Percentiles rank a stretch among this genome's conserved stretches.
These are phyloP conservation scores for Cochlearia excelsa DNA, from an alignment of 345 rosid genomes.

Conservation along the genomic window DNA sequence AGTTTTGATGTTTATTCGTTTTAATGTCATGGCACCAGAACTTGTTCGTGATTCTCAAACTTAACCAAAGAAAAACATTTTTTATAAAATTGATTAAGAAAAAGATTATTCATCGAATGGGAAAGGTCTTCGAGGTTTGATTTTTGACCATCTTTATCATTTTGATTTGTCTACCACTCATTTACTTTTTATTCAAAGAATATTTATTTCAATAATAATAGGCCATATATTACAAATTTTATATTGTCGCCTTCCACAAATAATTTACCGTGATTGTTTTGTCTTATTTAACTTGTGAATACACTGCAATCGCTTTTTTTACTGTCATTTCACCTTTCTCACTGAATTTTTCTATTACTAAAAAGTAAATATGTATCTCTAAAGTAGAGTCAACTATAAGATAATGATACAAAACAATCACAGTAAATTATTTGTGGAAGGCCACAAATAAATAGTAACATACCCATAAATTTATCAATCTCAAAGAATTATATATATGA, in stretches of 20 bases:
- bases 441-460: constrained; percentile 4
- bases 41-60: constrained; percentile 26
- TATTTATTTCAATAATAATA: no score
- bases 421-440: constrained; percentile 1
- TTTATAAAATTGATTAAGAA: constrained; percentile 18
- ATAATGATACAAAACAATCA: constrained; percentile 19
- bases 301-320: constrained; percentile 46
- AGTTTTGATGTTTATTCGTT: not conserved
- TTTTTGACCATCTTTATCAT: constrained; percentile 60
- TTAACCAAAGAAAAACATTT: constrained; percentile 7
- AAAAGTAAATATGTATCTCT: constrained; percentile 23
- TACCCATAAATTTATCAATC: no score
- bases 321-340: constrained; percentile 39
- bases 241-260: not conserved
- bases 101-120: constrained; percentile 50
- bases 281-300: not conserved
- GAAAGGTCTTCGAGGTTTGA: constrained; percentile 54
- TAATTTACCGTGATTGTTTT: no score
- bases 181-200: not conserved
- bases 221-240: not conserved
- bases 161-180: constrained; percentile 17
- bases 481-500: no score
- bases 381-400: constrained; percentile 20
- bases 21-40: constrained; percentile 4
- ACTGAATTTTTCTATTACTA: not conserved